Evolutionary conservation across 345 rosid species (phyloP), one percentile per base, ranked within the genome.

Genomic region (Streptanthus diversifolius): DNA sequence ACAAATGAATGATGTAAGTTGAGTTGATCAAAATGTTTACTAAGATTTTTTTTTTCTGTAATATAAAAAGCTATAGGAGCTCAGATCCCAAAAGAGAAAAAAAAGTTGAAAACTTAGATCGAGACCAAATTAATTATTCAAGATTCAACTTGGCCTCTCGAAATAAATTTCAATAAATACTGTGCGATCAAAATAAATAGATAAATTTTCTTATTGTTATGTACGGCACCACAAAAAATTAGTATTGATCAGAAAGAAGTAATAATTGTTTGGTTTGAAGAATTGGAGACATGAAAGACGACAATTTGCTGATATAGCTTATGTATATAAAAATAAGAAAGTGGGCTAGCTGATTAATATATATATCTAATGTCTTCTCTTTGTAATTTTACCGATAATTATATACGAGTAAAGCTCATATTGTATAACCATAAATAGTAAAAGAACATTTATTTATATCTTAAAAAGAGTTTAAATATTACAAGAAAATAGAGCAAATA

Each of bases 1-100:
- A 79, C 30, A 22, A 36, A 51, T 72, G 71, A 62, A 68, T 77
- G 74, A 81, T 59, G 78, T 57, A 53, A 51, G 73, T 73, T 78
- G 70, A 67, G 70, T 49, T 66, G 76, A 81, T 61, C 62, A 78
- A 71, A 66, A 54, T 45, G 63, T 44, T 68, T 75, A 68, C 35
- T 53, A 74, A 74, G n/a, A 33, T 24, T 6, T 65, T 43, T 65
- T 43, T 40, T 37, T 30, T 30, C 33, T 61, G 35, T 24, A 40
- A 65, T 60, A 44, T 41, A 30, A 55, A 39, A 77, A 32, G 17
- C 22, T 72, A 15, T 52, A 39, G 59, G 56, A 69, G 33, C 58
- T 79, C 75, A 51, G 79, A 81, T 81, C 85, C 79, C 2, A 74
- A 10, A 44, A 54, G 25, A 30, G 4, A 68, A 47, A 7, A 29